Evolutionary conservation across 768 basidiomycete genomes (phyloP), one percentile per base, ranked within the genome.

Genomic region (Thelephora ganbajun): DNA sequence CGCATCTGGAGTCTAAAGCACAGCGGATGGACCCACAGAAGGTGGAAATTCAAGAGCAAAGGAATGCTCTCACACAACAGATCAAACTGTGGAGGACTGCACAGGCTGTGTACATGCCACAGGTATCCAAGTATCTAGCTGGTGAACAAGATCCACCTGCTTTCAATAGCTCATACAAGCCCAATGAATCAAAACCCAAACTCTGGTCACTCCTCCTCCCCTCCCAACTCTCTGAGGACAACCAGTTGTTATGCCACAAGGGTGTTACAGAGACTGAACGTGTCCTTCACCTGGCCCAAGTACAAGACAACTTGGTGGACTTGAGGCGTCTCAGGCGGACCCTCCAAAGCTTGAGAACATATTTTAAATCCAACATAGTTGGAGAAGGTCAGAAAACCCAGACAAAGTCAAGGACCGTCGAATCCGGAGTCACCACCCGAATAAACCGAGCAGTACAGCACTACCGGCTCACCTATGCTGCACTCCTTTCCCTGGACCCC

Each of bases 101-200:
- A 2, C 55, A 56, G 30, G 33, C 47, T 12, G 42, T 54, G 12
- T 52, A 56, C 35, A 52, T 56, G 53, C 53, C 55, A 2, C 6
- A 43, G 11, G 44, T 49, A 3, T 13, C 47, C 0, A 19, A 33
- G 5, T 36, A 51, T 11, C 44, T 47, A 2, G 33, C 23, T 5
- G 16, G 2, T 3, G 35, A 30, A 30, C 26, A 30, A 30, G 26
- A 30, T 9, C 26, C n/a, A n/a, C n/a, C n/a, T n/a, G n/a, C n/a
- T n/a, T n/a, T n/a, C n/a, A n/a, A n/a, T n/a, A n/a, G n/a, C n/a
- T n/a, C 26, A 9, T 30, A 47, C 13, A 30, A 33, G 3, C 6
- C 7, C 14, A 11, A n/a, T 9, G 7, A 12, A 3, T 12, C 26
- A 26, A n/a, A 14, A 2, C 7, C 48, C 2, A 23, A 37, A 11